These are phyloP conservation scores for Ochetophila trinervis DNA, from an alignment of 306 rosid species.

Conservation along the genomic window DNA sequence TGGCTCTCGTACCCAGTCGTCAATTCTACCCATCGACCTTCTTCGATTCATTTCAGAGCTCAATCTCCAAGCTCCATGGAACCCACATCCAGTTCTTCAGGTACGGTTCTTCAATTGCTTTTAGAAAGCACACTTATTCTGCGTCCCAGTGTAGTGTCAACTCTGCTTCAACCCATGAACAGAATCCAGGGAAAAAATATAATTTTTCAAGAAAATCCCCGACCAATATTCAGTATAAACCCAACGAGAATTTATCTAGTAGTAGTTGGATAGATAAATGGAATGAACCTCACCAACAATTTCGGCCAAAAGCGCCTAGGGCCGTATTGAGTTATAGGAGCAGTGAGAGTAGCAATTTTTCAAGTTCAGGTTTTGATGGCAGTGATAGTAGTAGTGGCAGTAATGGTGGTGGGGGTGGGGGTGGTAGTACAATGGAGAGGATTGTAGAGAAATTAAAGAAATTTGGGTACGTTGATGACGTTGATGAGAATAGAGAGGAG, in stretches of 20 bases:
- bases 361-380: slow-evolving; percentile 29
- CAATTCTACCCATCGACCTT: slow-evolving; percentile 63
- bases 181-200: slow-evolving; percentile 31
- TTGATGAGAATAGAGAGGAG: slow-evolving; percentile 30
- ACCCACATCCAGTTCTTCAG: slow-evolving; percentile 44
- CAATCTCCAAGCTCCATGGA: slow-evolving; percentile 43
- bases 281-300: slow-evolving; percentile 39
- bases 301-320: slow-evolving; percentile 48
- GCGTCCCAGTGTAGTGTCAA: slow-evolving; percentile 16
- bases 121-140: slow-evolving; percentile 25
- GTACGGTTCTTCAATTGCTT: slow-evolving; percentile 37
- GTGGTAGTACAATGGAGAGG: slow-evolving; percentile 78
- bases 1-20: slow-evolving; percentile 74
- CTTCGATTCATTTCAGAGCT: slow-evolving; percentile 58
- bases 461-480: slow-evolving; percentile 64
- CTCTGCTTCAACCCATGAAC: slow-evolving; percentile 22
- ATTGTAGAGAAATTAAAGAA: slow-evolving; percentile 81
- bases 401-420: slow-evolving; percentile 13
- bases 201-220: slow-evolving; percentile 19
- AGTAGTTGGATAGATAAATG: slow-evolving; percentile 64
- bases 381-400: slow-evolving; percentile 26
- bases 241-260: slow-evolving; percentile 26
- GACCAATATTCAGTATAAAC: slow-evolving; percentile 23
- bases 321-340: slow-evolving; percentile 47
- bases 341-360: slow-evolving; percentile 43